A percentile compares a stretch with the other conserved stretches of the same genome.
These are phyloP conservation scores for Puccinia novopanici DNA, from an alignment of 1,284 basidiomycete species.

Conservation along the genomic window DNA sequence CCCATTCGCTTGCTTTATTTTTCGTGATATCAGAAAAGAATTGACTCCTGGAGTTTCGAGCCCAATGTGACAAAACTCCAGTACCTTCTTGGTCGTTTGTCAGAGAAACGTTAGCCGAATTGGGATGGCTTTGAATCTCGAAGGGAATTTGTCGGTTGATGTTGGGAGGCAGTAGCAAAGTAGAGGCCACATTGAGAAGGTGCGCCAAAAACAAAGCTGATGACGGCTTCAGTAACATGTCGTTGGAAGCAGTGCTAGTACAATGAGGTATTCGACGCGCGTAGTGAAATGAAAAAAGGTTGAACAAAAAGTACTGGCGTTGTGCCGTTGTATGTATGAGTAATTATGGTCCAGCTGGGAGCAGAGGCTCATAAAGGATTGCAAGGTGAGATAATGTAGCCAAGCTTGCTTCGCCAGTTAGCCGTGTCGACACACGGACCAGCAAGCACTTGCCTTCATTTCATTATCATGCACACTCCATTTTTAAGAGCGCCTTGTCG, in stretches of 20 bases:
- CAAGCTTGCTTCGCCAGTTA: no score
- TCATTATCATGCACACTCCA: no score
- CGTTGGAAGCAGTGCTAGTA: neutral
- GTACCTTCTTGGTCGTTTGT: neutral
- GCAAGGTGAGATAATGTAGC: no score
- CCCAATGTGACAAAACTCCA: constrained; percentile 59
- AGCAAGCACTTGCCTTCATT: no score
- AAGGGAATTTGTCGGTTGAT: neutral
- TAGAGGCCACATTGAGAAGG: neutral
- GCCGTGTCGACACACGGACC: no score
- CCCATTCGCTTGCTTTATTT: constrained; percentile 57
- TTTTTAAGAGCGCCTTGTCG: no score
- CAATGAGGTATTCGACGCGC: neutral
- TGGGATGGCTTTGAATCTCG: neutral
- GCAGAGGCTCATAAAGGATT: no score
- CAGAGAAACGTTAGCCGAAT: neutral
- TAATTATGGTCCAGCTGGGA: no score
- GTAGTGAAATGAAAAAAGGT: neutral
- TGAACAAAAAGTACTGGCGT: no score
- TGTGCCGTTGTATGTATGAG: no score
- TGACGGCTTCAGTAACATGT: neutral
- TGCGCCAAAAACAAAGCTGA: neutral
- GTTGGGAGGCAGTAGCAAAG: neutral
- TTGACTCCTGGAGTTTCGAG: constrained; percentile 56
- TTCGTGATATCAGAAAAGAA: constrained; percentile 56